Evolutionary conservation across 257 asterid genomes (phyloP).

Genomic region (Jasminum sambac): DNA sequence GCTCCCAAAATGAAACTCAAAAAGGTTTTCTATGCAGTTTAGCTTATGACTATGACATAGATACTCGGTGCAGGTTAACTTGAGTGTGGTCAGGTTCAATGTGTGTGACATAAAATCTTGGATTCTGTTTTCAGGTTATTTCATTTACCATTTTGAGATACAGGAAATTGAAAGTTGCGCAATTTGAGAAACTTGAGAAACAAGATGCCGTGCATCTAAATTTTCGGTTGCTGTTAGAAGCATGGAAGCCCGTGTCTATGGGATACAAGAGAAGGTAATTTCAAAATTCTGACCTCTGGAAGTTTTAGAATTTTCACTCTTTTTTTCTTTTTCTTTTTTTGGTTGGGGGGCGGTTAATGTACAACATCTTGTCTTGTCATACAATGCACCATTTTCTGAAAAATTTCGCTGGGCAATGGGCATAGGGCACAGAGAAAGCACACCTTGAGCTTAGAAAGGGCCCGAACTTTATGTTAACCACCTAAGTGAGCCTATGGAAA

Average conservation of each 20-base stretch:
- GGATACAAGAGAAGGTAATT: conserved; percentile 84
- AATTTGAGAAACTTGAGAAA: conserved; percentile 38
- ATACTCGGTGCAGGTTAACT: conserved; percentile 6
- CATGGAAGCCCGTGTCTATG: conserved; percentile 94
- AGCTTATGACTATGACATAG: conserved; percentile 5
- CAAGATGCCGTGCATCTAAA: conserved; percentile 21
- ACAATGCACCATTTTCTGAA: too few relatives aligned
- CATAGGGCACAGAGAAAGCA: too few relatives aligned
- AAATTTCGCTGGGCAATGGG: too few relatives aligned
- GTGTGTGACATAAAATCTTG: conserved; percentile 12
- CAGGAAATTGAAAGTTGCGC: conserved; percentile 63
- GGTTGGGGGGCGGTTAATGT: too few relatives aligned
- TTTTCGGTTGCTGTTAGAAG: conserved; percentile 62
- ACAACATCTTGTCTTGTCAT: too few relatives aligned
- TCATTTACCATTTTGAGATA: conserved; percentile 71
- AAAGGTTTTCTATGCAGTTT: neutral
- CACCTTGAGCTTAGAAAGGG: too few relatives aligned
- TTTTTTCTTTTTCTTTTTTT: neutral
- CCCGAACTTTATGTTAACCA: too few relatives aligned
- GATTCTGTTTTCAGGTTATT: conserved; percentile 58
- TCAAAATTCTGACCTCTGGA: conserved; percentile 11
- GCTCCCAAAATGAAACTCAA: neutral
- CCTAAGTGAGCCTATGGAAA: too few relatives aligned
- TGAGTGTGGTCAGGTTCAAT: neutral
- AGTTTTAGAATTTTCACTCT: too few relatives aligned